Percentiles rank a stretch among this genome's conserved stretches.
Conservation (phyloP, 805 yeast genomes). For the Saccharomyces eubayanus region DNA sequence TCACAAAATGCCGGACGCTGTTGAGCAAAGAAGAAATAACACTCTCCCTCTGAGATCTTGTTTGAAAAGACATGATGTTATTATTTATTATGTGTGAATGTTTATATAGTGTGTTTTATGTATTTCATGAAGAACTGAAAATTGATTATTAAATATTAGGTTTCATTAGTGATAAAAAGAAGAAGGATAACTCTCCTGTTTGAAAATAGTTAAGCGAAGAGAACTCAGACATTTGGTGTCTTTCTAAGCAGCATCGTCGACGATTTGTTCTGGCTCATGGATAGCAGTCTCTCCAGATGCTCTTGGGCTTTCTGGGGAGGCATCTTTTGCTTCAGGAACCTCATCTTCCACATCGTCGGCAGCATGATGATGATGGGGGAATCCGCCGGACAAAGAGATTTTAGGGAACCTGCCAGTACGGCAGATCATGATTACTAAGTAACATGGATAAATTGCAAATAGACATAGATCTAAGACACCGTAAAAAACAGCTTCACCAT, state of each 20-base stretch:
- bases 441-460: constrained; percentile 37
- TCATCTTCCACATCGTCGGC: not conserved
- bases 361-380: not conserved
- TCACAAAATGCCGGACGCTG: no score
- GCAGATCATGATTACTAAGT: constrained; percentile 15
- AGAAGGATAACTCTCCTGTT: not conserved
- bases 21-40: no score
- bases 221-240: not conserved
- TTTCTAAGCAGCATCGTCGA: not conserved
- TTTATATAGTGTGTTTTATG: not conserved
- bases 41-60: no score
- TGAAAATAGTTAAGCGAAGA: not conserved
- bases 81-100: not conserved
- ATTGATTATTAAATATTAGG: not conserved
- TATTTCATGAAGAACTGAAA: not conserved
- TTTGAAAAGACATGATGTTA: not conserved
- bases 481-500: constrained; percentile 46
- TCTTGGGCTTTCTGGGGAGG: not conserved
- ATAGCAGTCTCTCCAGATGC: not conserved
- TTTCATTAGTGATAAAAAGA: not conserved
- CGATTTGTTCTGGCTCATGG: not conserved
- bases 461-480: constrained; percentile 43
- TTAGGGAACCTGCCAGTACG: constrained; percentile 11
- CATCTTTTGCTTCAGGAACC: not conserved
- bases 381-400: constrained; percentile 3